Conservation (phyloP, 805 yeast genomes). For the Candida vaughaniae region DNA sequence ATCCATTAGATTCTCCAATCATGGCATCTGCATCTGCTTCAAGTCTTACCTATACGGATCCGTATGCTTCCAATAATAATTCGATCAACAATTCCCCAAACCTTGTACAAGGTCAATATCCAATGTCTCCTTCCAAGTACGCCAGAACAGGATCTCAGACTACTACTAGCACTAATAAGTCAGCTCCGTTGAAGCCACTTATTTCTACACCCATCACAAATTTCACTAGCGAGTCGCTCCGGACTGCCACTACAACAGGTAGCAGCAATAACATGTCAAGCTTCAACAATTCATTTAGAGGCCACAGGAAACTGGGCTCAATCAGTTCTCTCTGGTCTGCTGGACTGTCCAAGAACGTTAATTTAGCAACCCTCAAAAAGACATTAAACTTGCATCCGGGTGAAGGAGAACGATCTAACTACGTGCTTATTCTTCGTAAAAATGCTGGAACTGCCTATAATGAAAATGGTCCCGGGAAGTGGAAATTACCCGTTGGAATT, state of each 20-base stretch:
- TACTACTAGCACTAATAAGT: constrained; percentile 6
- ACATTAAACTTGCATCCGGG: constrained; percentile 40
- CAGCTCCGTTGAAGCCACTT: constrained; percentile 11
- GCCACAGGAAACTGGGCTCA: constrained; percentile 22
- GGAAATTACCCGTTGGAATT: constrained; percentile 57
- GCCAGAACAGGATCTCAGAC: constrained; percentile 10
- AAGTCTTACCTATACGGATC: constrained; percentile 6
- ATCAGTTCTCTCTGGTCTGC: constrained; percentile 36
- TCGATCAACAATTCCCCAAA: neutral
- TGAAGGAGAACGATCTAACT: constrained; percentile 51
- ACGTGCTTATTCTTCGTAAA: constrained; percentile 44
- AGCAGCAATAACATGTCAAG: neutral
- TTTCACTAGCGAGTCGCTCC: constrained; percentile 1
- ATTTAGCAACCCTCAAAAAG: constrained; percentile 36
- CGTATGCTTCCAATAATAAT: constrained; percentile 2
- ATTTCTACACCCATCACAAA: constrained; percentile 17
- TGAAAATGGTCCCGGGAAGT: constrained; percentile 44
- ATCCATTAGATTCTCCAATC: constrained; percentile 18
- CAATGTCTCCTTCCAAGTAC: constrained; percentile 3
- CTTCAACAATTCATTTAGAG: neutral
- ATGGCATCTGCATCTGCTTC: constrained; percentile 13
- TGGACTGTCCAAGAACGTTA: constrained; percentile 33
- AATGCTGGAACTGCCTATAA: constrained; percentile 50
- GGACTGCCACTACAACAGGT: neutral
- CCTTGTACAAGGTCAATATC: neutral